A percentile compares a stretch with the other conserved stretches of the same genome.
phyloP scores from a whole-genome alignment of 768 basidiomycete genomes.

The Ramaria sp. region DNA sequence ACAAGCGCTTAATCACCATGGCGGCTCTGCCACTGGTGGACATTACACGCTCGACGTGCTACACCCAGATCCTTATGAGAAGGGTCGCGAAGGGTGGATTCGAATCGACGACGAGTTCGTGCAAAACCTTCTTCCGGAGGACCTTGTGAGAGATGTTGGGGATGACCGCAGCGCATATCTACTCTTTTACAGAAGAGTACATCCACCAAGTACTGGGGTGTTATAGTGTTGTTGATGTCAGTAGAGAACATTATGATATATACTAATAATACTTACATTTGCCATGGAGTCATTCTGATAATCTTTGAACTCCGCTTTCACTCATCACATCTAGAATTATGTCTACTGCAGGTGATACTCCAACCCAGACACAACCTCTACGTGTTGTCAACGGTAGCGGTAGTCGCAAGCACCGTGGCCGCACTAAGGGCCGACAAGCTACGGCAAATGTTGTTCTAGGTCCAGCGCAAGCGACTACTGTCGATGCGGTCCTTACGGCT shows the following conservation, averaged over 20 bases:
- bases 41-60: conserved; percentile 93
- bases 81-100: conserved; percentile 67
- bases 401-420: neutral
- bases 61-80: conserved; percentile 46
- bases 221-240: neutral
- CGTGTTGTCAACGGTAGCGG: neutral
- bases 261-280: neutral
- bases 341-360: neutral
- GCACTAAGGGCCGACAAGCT: neutral
- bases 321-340: neutral
- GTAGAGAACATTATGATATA: neutral
- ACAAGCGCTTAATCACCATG: conserved; percentile 87
- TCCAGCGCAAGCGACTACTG: neutral
- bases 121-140: conserved; percentile 56
- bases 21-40: conserved; percentile 79
- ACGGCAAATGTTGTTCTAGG: neutral
- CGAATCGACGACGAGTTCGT: conserved; percentile 91
- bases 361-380: neutral
- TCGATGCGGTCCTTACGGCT: neutral
- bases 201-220: neutral
- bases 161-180: conserved; percentile 76
- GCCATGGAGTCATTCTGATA: neutral
- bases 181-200: conserved; percentile 67
- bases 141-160: conserved; percentile 42
- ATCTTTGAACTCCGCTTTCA: neutral